Conservation (phyloP, 345 rosid genomes). For the Acer yangbiense region DNA sequence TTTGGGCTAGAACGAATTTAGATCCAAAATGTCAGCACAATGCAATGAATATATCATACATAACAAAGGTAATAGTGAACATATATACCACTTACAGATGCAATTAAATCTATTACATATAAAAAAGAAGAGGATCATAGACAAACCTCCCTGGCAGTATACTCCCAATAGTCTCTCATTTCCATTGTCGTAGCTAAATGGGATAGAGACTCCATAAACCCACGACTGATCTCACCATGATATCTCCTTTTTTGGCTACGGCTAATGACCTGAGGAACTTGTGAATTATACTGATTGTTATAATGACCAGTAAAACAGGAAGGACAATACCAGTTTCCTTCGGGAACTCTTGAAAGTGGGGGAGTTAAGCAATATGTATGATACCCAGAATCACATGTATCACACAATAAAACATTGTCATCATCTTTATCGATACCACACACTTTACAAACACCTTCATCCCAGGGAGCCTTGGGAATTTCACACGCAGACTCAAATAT, state of each 20-base stretch:
- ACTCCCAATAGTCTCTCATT: constrained; percentile 43
- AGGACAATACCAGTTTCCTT: constrained; percentile 51
- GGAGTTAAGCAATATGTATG: constrained; percentile 46
- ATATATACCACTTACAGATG: not conserved
- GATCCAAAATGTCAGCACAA: not conserved
- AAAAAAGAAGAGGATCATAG: constrained; percentile 8
- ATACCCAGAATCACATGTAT: constrained; percentile 42
- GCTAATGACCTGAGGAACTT: constrained; percentile 21
- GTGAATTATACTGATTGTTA: constrained; percentile 17
- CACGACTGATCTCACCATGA: constrained; percentile 27
- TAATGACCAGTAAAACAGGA: constrained; percentile 25
- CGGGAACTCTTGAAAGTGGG: constrained; percentile 39
- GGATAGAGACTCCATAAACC: constrained; percentile 16
- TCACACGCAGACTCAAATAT: constrained; percentile 28
- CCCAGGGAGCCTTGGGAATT: constrained; percentile 43
- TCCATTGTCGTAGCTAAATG: constrained; percentile 25
- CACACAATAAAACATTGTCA: constrained; percentile 39
- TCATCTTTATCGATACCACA: constrained; percentile 46
- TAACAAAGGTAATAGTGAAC: not conserved
- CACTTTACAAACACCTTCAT: constrained; percentile 40
- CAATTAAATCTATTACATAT: not conserved
- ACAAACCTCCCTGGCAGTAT: constrained; percentile 40
- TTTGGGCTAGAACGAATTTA: not conserved
- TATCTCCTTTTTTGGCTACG: constrained; percentile 15
- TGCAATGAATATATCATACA: constrained; percentile 7